A percentile compares a stretch with the other conserved stretches of the same genome.
Evolutionary conservation across 495 filamentous ascomycete genomes (phyloP).

Genomic region (Tetracladium setigerum): DNA sequence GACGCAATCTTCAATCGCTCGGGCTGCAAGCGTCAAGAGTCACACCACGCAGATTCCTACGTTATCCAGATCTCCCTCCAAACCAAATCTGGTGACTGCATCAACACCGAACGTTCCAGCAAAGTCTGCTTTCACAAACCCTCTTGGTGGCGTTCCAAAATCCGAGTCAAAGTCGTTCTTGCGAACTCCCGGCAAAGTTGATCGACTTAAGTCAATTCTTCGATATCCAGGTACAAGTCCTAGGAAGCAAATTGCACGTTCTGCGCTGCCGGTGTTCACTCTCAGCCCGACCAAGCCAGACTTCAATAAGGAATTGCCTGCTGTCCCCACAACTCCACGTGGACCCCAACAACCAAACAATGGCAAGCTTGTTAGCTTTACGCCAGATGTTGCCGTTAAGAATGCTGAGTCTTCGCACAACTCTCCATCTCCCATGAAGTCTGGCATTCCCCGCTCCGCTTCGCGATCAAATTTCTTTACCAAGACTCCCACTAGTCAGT

Average conservation of each 20-base stretch:
- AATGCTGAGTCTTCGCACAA: conserved; percentile 27
- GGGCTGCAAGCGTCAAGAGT: conserved; percentile 50
- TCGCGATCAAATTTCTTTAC: conserved; percentile 21
- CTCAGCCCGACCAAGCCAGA: conserved; percentile 35
- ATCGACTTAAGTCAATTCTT: conserved; percentile 42
- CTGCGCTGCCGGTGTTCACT: conserved; percentile 22
- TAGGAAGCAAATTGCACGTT: conserved; percentile 30
- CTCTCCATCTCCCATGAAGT: conserved; percentile 44
- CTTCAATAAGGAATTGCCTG: conserved; percentile 35
- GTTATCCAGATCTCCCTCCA: conserved; percentile 19
- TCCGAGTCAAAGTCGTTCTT: conserved; percentile 9
- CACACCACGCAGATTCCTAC: conserved; percentile 33
- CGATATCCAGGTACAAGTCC: conserved; percentile 29
- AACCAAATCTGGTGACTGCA: conserved; percentile 8
- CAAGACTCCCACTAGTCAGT: not conserved
- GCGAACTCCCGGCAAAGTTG: conserved; percentile 29
- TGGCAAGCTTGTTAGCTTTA: conserved; percentile 32
- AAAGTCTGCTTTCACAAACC: conserved; percentile 32
- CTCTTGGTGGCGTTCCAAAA: conserved; percentile 13
- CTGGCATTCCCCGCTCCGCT: conserved; percentile 33
- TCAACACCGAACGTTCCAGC: conserved; percentile 11
- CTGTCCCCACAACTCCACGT: conserved; percentile 39
- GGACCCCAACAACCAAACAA: conserved; percentile 22
- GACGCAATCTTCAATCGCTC: conserved; percentile 70
- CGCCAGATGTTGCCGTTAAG: conserved; percentile 30